Percentiles rank a stretch among this genome's conserved stretches.
These are phyloP conservation scores for Xylaria sp. DNA, from an alignment of 2,329 filamentous ascomycete genomes.

Conservation along the genomic window DNA sequence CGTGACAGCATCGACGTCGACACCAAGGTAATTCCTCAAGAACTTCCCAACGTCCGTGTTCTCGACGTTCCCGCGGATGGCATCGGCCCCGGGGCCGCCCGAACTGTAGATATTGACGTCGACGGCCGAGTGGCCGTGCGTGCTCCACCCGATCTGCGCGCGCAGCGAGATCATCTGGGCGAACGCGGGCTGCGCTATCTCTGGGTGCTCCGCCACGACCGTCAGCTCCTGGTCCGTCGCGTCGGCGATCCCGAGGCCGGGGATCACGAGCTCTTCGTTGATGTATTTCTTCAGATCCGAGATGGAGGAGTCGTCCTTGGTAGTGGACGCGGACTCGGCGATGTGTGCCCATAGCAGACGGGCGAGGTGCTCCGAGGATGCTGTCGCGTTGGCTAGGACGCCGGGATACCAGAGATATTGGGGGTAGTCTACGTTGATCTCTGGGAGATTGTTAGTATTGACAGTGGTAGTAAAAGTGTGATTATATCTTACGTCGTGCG, in stretches of 20 bases:
- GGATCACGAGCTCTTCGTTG: slow-evolving; percentile 71
- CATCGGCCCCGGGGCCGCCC: slow-evolving; percentile 69
- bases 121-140: slow-evolving; percentile 90
- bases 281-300: slow-evolving; percentile 70
- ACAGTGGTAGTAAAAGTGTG: neutral
- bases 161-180: slow-evolving; percentile 87
- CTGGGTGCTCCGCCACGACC: slow-evolving; percentile 68
- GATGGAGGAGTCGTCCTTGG: slow-evolving; percentile 33
- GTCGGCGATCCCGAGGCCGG: slow-evolving; percentile 81
- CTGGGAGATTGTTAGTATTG: slow-evolving; percentile 43
- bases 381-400: slow-evolving; percentile 79
- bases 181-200: slow-evolving; percentile 67
- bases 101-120: slow-evolving; percentile 98
- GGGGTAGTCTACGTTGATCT: slow-evolving; percentile 63
- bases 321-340: slow-evolving; percentile 8
- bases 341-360: slow-evolving; percentile 71
- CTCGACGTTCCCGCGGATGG: slow-evolving; percentile 86
- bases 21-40: slow-evolving; percentile 78
- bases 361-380: slow-evolving; percentile 78
- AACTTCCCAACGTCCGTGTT: slow-evolving; percentile 93
- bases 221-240: slow-evolving; percentile 76
- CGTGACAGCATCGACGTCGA: slow-evolving; percentile 83
- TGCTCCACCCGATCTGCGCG: slow-evolving; percentile 92
- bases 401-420: slow-evolving; percentile 82
- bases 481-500: slow-evolving; percentile 71